Evolutionary conservation across 257 asterid species (phyloP), one percentile per base, ranked within the genome.

Genomic region (Fraxinus cuspidata): DNA sequence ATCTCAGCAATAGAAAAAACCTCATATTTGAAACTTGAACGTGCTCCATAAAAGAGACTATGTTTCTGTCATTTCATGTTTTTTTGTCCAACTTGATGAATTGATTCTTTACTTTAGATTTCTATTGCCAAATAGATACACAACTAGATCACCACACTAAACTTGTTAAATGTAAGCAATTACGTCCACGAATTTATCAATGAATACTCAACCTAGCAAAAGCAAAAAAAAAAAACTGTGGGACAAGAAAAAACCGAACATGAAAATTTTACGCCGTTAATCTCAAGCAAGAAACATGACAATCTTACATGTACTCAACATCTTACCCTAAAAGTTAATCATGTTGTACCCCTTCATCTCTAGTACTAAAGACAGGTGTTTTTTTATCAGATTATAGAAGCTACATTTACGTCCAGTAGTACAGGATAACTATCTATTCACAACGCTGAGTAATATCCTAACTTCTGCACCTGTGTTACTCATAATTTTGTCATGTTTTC

Each of bases 401-500:
- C 28, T 16, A 19, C 23, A 53, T 53, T 60, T 68, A 29, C 32
- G 28, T 73, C 29, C 42, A 60, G 13, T 71, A 49, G 27, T 53
- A 72, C 64, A 47, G 74, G 35, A 76, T 72, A 56, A 21, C 66
- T 9, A 32, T 60, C 68, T 25, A 60, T 60, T 60, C 53, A 80
- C 35, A 53, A n/a, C 53, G 60, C 77, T 19, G 60, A 5, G 60
- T 60, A 21, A 7, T 21, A 15, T 25, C 68, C 68, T 60, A 32
- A 21, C 63, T 76, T 72, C 70, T 70, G 27, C 31, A 8, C 60
- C 29, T 21, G 27, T 42, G 10, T 0, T 71, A 70, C 16, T 78
- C 70, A 21, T 73, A 32, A 77, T 35, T 77, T 56, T 64, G 65
- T 40, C 18, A 35, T 78, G 27, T 83, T 82, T 76, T 82, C 40